phyloP scores from a whole-genome alignment of 768 basidiomycete genomes.

The Serendipita sp. region DNA sequence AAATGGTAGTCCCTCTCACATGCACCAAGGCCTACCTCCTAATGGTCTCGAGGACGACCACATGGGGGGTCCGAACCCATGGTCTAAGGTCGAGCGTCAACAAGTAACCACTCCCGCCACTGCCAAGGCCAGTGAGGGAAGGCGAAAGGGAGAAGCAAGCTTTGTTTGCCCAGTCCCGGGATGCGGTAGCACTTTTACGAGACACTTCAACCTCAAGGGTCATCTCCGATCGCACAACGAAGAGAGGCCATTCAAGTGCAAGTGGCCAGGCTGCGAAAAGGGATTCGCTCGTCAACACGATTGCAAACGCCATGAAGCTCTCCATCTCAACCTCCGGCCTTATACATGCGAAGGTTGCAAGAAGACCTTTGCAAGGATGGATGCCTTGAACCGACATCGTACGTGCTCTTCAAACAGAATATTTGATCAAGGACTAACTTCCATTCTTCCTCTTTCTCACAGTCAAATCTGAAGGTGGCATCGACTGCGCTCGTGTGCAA shows the following conservation, averaged over 20 bases:
- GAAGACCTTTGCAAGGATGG: slow-evolving; percentile 88
- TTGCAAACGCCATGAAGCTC: slow-evolving; percentile 89
- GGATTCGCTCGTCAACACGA: slow-evolving; percentile 91
- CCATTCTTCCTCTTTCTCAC: not conserved
- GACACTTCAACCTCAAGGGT: slow-evolving; percentile 90
- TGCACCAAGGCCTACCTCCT: slow-evolving; percentile 34
- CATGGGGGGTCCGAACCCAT: not conserved
- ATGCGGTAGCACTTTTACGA: slow-evolving; percentile 77
- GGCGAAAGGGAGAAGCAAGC: slow-evolving; percentile 77
- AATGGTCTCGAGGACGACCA: slow-evolving; percentile 11
- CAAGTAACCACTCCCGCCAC: slow-evolving; percentile 88
- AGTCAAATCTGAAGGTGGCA: slow-evolving; percentile 4
- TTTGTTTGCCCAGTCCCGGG: slow-evolving; percentile 71
- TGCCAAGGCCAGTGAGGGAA: slow-evolving; percentile 66
- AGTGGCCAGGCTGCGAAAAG: slow-evolving; percentile 88
- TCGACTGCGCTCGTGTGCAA: slow-evolving; percentile 1
- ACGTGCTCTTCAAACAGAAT: slow-evolving; percentile 23
- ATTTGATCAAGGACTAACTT: not conserved
- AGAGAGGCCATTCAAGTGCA: slow-evolving; percentile 87
- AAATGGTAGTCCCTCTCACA: slow-evolving; percentile 42
- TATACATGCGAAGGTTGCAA: slow-evolving; percentile 87
- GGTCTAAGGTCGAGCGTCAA: slow-evolving; percentile 37
- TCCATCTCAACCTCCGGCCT: slow-evolving; percentile 84
- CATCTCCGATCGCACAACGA: slow-evolving; percentile 90
- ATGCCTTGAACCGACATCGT: slow-evolving; percentile 88